Percentiles rank a stretch among this genome's conserved stretches.
Conservation (phyloP, 2,329 filamentous ascomycete species). For the Colletotrichum sp. region DNA sequence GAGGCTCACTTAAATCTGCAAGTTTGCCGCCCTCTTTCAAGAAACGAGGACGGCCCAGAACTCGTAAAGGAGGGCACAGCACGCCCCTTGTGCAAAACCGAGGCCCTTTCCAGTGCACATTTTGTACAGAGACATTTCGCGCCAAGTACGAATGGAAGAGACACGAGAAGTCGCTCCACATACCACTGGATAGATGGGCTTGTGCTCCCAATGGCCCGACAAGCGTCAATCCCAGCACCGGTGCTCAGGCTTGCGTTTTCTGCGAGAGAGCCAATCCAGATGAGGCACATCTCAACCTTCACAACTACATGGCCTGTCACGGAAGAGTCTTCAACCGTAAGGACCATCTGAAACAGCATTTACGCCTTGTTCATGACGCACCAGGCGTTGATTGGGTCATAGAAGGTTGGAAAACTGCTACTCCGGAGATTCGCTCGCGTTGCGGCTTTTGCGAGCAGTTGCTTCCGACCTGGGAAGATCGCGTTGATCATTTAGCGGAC, state of each 20-base stretch:
- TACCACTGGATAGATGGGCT: slow-evolving; percentile 70
- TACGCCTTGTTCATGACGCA: slow-evolving; percentile 65
- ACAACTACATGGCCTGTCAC: slow-evolving; percentile 69
- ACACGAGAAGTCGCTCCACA: slow-evolving; percentile 71
- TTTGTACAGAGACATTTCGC: slow-evolving; percentile 71
- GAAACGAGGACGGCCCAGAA: slow-evolving; percentile 48
- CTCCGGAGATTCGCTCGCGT: slow-evolving; percentile 65
- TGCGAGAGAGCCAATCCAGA: slow-evolving; percentile 61
- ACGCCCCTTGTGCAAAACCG: slow-evolving; percentile 44
- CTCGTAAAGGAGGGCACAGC: slow-evolving; percentile 35
- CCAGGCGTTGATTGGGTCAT: slow-evolving; percentile 70
- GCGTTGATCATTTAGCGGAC: slow-evolving; percentile 69
- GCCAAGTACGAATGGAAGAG: slow-evolving; percentile 75
- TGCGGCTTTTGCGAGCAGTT: slow-evolving; percentile 70
- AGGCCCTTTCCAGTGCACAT: slow-evolving; percentile 70
- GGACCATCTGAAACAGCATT: slow-evolving; percentile 70
- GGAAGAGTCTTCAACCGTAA: slow-evolving; percentile 73
- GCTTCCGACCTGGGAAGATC: slow-evolving; percentile 65
- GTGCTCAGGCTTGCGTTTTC: slow-evolving; percentile 62
- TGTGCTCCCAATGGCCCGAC: slow-evolving; percentile 64
- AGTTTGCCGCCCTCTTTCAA: slow-evolving; percentile 29
- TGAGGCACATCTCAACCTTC: slow-evolving; percentile 59
- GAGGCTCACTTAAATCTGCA: slow-evolving; percentile 16
- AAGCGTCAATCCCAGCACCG: slow-evolving; percentile 64
- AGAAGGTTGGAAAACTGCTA: slow-evolving; percentile 66